Conservation (phyloP, 1,139 yeast species). For the Suhomyces bribrorum region DNA sequence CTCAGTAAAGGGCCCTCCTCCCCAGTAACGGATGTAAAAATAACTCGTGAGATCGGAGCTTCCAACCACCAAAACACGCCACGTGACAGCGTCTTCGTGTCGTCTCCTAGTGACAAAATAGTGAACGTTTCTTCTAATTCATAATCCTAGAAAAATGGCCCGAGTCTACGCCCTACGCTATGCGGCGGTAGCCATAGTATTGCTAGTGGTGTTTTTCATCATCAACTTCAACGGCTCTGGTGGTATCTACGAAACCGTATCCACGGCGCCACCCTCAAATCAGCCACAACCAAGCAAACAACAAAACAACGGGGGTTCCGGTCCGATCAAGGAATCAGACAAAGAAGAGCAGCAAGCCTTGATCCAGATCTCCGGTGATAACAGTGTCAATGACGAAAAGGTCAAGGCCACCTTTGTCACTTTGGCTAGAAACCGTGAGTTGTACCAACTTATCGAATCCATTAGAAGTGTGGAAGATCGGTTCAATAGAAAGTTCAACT, state of each 20-base stretch:
- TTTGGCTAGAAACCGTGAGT: conserved; percentile 63
- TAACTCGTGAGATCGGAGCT: no score
- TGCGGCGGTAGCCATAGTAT: conserved; percentile 21
- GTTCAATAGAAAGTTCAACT: conserved; percentile 64
- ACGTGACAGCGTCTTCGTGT: no score
- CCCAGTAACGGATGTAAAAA: no score
- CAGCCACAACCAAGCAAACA: neutral
- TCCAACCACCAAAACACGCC: no score
- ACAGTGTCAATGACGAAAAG: conserved; percentile 4
- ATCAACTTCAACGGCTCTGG: conserved; percentile 17
- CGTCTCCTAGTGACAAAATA: neutral
- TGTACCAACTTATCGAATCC: conserved; percentile 61
- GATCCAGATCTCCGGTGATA: conserved; percentile 12
- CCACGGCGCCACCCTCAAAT: conserved; percentile 11
- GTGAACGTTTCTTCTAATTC: neutral
- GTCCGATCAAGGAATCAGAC: conserved; percentile 22
- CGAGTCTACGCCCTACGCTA: conserved; percentile 21
- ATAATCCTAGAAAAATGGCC: conserved; percentile 17
- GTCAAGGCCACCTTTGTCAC: conserved; percentile 66
- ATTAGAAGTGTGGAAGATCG: conserved; percentile 73
- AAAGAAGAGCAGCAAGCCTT: conserved; percentile 17
- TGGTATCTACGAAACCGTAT: neutral
- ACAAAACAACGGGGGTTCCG: neutral
- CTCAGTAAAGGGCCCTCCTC: no score
- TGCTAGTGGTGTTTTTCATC: conserved; percentile 22